These are phyloP conservation scores for Bryum argenteum DNA, from an alignment of 225 moss, liverwort and hornwort genomes.

Conservation along the genomic window DNA sequence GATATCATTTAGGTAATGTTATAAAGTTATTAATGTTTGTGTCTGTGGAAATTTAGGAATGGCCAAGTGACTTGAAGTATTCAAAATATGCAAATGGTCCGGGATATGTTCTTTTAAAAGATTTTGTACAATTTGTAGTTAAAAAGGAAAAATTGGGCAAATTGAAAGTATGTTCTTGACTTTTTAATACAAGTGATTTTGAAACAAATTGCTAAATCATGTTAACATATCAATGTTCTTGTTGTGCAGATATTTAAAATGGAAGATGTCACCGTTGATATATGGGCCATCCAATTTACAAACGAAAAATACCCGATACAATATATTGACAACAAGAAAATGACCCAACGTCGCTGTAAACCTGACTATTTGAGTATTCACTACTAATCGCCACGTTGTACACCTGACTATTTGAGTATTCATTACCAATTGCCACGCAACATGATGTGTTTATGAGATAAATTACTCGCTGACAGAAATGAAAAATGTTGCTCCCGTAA, in stretches of 20 bases:
- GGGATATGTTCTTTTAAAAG: conserved; percentile 54
- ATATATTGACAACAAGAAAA: conserved; percentile 46
- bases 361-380: conserved; percentile 50
- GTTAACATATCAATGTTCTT: too few relatives aligned
- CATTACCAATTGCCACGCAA: conserved; percentile 65
- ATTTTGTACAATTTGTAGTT: conserved; percentile 50
- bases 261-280: conserved; percentile 63
- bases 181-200: too few relatives aligned
- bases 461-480: conserved; percentile 39
- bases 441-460: conserved; percentile 65
- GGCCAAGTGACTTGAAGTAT: conserved; percentile 45
- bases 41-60: conserved; percentile 34
- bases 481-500: conserved; percentile 55
- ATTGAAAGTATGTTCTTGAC: conserved; percentile 35
- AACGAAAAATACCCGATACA: conserved; percentile 45
- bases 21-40: neutral
- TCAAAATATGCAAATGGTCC: conserved; percentile 60
- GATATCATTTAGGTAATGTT: too few relatives aligned
- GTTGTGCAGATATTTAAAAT: conserved; percentile 60
- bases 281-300: conserved; percentile 56
- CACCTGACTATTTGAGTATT: conserved; percentile 45
- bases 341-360: conserved; percentile 55
- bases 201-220: too few relatives aligned
- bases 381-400: too few relatives aligned
- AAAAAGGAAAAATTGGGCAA: conserved; percentile 32